Evolutionary conservation across 108 stramenopile species (phyloP), one percentile per base, ranked within the genome.

Genomic region (Skeletonema costatum): DNA sequence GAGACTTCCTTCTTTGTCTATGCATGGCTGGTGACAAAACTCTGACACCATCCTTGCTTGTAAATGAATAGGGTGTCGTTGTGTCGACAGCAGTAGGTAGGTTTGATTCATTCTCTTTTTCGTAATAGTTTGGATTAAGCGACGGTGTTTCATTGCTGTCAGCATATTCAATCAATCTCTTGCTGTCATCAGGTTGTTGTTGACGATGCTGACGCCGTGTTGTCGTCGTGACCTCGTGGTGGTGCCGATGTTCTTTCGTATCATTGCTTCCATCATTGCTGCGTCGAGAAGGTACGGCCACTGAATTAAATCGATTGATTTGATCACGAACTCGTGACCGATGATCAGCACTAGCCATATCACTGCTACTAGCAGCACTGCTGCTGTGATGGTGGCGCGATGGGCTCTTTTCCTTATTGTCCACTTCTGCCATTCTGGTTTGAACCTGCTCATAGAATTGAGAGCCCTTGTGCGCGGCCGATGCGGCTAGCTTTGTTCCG

Each of bases 231-330:
- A 46, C 44, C 16, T 46, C n/a, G 8, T n/a, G 32, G 32, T 32
- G 33, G 36, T 41, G 60, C 12, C 19, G 50, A 14, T 21, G 73
- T 41, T n/a, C 58, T 60, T 60, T 17, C 10, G 16, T 46, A 14
- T 16, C 5, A 62, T 53, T 60, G 38, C 61, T n/a, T n/a, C 44
- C 44, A n/a, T 46, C 44, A 46, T 46, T 46, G 44, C 16, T 46
- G 16, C 16, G 14, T 46, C 16, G 36, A 61, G 48, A 50, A 44
- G 53, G 39, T 2, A 61, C 71, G 31, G 73, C 64, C 10, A 46
- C 71, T 1, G 71, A 63, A 60, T 75, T 66, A 46, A 75, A 75
- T n/a, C 66, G 66, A 38, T 75, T 36, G 35, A 75, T 75, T 9
- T 32, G 35, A 59, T 75, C 74, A 12, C 66, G 65, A 60, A 75